phyloP scores from a whole-genome alignment of 2,329 filamentous ascomycete species.

The Talaromyces albobiverticillius region DNA sequence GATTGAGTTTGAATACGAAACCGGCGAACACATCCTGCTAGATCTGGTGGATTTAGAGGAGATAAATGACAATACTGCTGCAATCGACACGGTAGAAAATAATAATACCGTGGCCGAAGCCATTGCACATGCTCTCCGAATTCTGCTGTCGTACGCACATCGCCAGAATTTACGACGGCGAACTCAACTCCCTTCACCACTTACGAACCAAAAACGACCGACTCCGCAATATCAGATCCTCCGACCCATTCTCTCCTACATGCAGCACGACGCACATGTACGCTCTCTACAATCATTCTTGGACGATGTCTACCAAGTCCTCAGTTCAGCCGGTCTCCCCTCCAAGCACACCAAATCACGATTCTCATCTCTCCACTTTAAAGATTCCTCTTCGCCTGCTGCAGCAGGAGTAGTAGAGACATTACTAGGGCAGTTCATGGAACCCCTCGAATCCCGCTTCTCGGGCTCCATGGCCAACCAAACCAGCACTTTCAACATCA shows the following conservation, averaged over 20 bases:
- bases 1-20: constrained; percentile 56
- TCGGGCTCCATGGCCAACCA: constrained; percentile 33
- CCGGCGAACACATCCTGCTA: constrained; percentile 59
- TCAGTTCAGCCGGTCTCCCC: constrained; percentile 31
- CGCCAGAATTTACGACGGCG: constrained; percentile 66
- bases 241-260: constrained; percentile 54
- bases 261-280: constrained; percentile 47
- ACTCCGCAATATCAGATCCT: constrained; percentile 57
- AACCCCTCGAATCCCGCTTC: constrained; percentile 43
- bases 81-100: constrained; percentile 22
- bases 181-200: constrained; percentile 60
- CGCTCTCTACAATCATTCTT: constrained; percentile 34
- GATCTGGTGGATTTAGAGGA: constrained; percentile 63
- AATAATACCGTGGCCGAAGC: constrained; percentile 58
- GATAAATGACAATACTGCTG: constrained; percentile 25
- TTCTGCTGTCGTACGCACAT: constrained; percentile 77
- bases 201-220: constrained; percentile 50
- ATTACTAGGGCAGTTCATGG: constrained; percentile 41
- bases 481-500: constrained; percentile 37
- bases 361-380: constrained; percentile 24
- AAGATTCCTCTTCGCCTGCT: background rate
- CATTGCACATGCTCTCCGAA: constrained; percentile 65
- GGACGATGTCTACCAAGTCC: constrained; percentile 27
- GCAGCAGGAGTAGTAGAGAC: constrained; percentile 37
- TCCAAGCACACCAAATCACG: constrained; percentile 25